A percentile compares a stretch with the other conserved stretches of the same genome.
Conservation (phyloP, 805 yeast species). For the Candida lessepsii region DNA sequence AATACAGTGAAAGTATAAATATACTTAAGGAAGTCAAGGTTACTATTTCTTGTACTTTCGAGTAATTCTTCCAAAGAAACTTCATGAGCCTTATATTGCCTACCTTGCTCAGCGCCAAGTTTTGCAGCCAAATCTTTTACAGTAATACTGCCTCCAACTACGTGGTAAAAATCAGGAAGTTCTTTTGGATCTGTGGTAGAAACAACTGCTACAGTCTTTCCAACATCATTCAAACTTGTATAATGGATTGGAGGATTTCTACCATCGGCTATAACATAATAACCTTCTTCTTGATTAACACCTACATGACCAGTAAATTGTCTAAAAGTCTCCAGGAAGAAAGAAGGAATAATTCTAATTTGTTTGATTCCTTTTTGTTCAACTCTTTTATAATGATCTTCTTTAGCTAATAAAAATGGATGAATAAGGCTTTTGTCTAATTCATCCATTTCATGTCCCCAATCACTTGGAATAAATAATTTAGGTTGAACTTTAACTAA, state of each 20-base stretch:
- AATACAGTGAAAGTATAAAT: no score
- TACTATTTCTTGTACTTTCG: not conserved
- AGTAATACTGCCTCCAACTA: constrained; percentile 41
- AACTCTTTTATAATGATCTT: constrained; percentile 31
- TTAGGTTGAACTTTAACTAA: constrained; percentile 44
- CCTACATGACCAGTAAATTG: constrained; percentile 38
- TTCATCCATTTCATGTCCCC: constrained; percentile 35
- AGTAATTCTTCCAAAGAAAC: not conserved
- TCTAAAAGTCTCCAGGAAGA: constrained; percentile 34
- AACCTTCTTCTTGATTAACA: constrained; percentile 31
- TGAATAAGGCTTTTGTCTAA: no score
- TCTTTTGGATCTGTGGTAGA: constrained; percentile 34
- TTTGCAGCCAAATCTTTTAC: constrained; percentile 32
- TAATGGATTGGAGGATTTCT: constrained; percentile 30
- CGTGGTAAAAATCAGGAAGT: constrained; percentile 44
- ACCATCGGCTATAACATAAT: constrained; percentile 41
- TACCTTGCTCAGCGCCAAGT: not conserved
- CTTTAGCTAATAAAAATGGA: no score
- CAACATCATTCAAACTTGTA: constrained; percentile 42
- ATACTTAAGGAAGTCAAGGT: no score
- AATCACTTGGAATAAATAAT: constrained; percentile 59
- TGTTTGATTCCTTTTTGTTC: constrained; percentile 41
- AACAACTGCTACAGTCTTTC: constrained; percentile 40
- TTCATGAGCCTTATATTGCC: constrained; percentile 1
- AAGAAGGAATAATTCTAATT: constrained; percentile 40